These are phyloP conservation scores for Trichoderma erinaceum DNA, from an alignment of 495 filamentous ascomycete species.

Conservation along the genomic window DNA sequence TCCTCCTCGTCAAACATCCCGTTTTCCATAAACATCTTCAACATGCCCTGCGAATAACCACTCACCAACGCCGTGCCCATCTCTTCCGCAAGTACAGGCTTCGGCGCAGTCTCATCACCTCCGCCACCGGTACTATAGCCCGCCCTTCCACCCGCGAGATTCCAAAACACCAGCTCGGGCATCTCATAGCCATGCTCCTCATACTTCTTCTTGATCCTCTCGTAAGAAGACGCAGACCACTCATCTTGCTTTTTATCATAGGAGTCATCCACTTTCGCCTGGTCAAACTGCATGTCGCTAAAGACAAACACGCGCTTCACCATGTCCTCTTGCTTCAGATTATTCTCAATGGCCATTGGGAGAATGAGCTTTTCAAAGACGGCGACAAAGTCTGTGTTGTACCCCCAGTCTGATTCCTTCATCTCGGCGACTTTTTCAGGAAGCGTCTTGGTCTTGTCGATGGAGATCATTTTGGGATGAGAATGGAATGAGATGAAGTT, in stretches of 20 bases:
- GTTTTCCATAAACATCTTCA: constrained; percentile 43
- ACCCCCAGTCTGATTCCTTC: constrained; percentile 23
- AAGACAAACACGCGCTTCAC: constrained; percentile 46
- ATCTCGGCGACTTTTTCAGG: constrained; percentile 28
- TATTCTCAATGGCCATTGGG: constrained; percentile 35
- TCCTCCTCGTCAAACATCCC: constrained; percentile 35
- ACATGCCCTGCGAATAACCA: constrained; percentile 42
- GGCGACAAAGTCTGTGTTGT: constrained; percentile 40
- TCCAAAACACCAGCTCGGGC: constrained; percentile 47
- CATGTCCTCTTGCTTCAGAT: constrained; percentile 39
- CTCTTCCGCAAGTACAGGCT: constrained; percentile 34
- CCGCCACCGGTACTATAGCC: constrained; percentile 19
- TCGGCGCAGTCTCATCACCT: constrained; percentile 27
- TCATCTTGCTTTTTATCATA: neutral
- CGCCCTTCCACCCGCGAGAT: constrained; percentile 34
- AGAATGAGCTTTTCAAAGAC: constrained; percentile 41
- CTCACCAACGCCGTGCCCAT: constrained; percentile 35
- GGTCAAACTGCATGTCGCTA: constrained; percentile 44
- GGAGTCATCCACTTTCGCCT: constrained; percentile 17
- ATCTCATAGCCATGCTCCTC: constrained; percentile 39
- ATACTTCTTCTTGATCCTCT: constrained; percentile 36
- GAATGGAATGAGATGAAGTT: constrained; percentile 41
- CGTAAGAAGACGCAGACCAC: constrained; percentile 24
- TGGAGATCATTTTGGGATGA: constrained; percentile 24
- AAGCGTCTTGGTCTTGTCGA: constrained; percentile 30